Conservation (phyloP, 176 grass and related monocot species). For the Panicum miliaceum region DNA sequence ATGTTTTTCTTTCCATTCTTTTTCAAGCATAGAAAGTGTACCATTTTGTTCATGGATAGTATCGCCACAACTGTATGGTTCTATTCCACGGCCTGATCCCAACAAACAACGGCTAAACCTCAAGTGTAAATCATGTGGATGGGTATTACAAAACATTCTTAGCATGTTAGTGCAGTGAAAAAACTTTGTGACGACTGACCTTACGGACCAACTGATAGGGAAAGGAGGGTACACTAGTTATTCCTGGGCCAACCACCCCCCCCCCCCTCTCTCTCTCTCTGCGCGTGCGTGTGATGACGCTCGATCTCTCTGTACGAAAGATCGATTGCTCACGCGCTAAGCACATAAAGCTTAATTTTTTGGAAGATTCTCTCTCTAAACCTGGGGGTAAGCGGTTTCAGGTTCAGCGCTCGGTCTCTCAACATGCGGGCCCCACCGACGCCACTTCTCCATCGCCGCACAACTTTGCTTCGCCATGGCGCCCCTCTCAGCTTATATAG, state of each 20-base stretch:
- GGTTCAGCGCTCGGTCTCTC: background rate
- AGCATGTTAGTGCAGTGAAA: background rate
- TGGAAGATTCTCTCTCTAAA: slow-evolving; percentile 17
- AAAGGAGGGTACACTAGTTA: background rate
- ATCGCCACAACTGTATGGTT: background rate
- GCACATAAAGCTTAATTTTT: slow-evolving; percentile 16
- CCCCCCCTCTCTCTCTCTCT: background rate
- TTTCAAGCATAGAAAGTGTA: background rate
- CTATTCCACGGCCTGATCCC: background rate
- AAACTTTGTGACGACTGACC: background rate
- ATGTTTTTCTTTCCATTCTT: background rate
- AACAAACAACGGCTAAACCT: background rate
- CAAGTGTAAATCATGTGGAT: background rate
- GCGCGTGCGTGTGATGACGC: background rate
- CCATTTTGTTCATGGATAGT: background rate
- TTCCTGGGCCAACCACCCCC: background rate
- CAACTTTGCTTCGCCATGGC: background rate
- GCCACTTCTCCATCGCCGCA: slow-evolving; percentile 17
- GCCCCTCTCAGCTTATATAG: slow-evolving; percentile 33
- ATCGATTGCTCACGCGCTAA: slow-evolving; percentile 31
- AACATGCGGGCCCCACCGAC: background rate
- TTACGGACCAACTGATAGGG: background rate
- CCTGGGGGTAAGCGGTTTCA: slow-evolving; percentile 13
- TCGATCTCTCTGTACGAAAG: background rate
- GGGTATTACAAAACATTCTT: background rate